Evolutionary conservation across 2,329 filamentous ascomycete genomes (phyloP), one percentile per base, ranked within the genome.

Genomic region (Neofusicoccum parvum): DNA sequence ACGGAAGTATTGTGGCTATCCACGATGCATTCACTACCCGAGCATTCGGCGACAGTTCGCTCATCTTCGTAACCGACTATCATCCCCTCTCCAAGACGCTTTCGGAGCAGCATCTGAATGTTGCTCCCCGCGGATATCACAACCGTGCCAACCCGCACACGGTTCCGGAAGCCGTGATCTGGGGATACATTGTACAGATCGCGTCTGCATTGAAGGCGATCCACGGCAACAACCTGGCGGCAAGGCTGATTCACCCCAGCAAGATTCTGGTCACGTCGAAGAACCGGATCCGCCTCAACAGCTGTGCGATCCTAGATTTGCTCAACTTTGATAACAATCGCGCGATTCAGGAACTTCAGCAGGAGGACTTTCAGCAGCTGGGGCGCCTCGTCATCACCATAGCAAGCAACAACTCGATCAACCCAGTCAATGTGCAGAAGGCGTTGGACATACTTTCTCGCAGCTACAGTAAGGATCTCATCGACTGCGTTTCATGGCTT

Each of bases 1-100:
- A 90, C 72, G 90, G 89, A 65, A 92, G 88, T 69, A 87, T 98
- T 20, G 94, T 98, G 36, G 90, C 90, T 0, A 87, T 96, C 9
- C 89, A 96, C 72, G 93, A 97, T 78, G 92, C 92, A 0, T 99
- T 99, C 73, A 99, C 95, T 0, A 96, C 92, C 12, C 85, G 93
- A 67, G 92, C 90, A 32, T 99, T 99, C 77, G 92, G 92, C 64
- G 95, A 98, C 76, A 96, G 92, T 78, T 98, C 95, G 3, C 85
- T 99, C 64, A 90, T 99, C 56, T 91, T 99, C 72, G 93, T 96
- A 27, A 95, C 92, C 68, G 92, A 96, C 76, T 99, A 97, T 74
- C 92, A 95, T 73, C 94, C 95, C 1, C 84, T 95, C 20, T 92
- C 94, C 2, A 96, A 95, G 78, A 97, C 94, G 0, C 85, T 99